Evolutionary conservation across 352 stramenopile genomes (phyloP), one percentile per base, ranked within the genome.

Genomic region (Phytophthora brassicae): DNA sequence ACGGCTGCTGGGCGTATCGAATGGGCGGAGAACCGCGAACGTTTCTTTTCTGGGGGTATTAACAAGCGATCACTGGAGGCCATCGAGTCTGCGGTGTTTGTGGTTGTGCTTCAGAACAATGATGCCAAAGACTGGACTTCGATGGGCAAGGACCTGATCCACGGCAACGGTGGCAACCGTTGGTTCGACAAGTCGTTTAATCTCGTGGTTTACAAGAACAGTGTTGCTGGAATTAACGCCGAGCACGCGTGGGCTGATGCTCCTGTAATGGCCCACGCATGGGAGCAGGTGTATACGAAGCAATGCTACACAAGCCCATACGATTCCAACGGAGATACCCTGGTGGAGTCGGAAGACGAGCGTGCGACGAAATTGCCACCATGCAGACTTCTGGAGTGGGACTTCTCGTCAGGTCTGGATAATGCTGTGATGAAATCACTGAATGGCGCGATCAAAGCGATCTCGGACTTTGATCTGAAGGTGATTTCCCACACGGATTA

Each of bases 161-260:
- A 94, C 64, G 86, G 89, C 56, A 89, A 44, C 46, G 95, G 95
- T 33, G 77, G 80, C 49, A 98, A 98, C 84, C 91, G 96, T 41
- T 99, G 92, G 91, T 99, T 98, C 63, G 97, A 99, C 75, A 99
- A 99, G 78, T 96, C 86, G 6, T 95, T 99, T 57, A 97, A 98
- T 70, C 51, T 99, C 4, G 85, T 99, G 29, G 85, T 97, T 28
- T 98, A 96, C 62, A 88, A 89, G 35, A 99, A 99, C 75, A 96
- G 93, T 17, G 93, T 98, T 26, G 84, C 83, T 45, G 97, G 94
- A 16, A 85, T 98, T 60, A 89, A 97, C 48, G 94, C 90, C 1
- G 96, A 99, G 71, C 97, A 99, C 70, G 86, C 93, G 16, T 97
- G 90, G 90, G 90, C 90, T 3, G 90, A 97, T 48, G 90, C 90